Evolutionary conservation across 768 basidiomycete species (phyloP), one percentile per base, ranked within the genome.

Genomic region (Dacryopinax primogenitus): DNA sequence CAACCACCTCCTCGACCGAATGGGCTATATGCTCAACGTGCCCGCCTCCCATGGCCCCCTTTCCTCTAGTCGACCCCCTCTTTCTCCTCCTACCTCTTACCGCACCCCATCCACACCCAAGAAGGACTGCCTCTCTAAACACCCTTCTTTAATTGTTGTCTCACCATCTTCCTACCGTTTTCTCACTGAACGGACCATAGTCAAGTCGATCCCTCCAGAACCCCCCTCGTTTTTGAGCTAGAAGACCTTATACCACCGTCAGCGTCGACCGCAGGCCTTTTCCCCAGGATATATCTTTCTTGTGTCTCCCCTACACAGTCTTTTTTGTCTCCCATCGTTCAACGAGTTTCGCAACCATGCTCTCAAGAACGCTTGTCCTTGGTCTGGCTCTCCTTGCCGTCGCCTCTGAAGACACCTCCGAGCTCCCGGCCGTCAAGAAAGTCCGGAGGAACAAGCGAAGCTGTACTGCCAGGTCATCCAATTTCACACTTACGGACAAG

Each of bases 401-500:
- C 9, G 11, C 4, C 18, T 58, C 51, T 4, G 13, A 13, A 58
- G 51, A 11, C 26, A 9, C 45, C 23, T 13, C 23, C 9, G 51
- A 58, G 51, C 23, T 23, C 15, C 51, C 51, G 9, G 51, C 26
- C 32, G 26, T 26, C 26, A 23, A 30, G 26, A 58, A 58, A 30
- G 51, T 58, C 51, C 11, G 51, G 13, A 58, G 11, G 51, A 58
- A 11, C 51, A 58, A 58, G 51, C 51, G 51, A 4, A 30, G 32
- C 26, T 58, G 51, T 58, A 15, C 51, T 7, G 26, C 11, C 13
- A 58, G 51, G 26, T 58, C 51, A 28, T 28, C 51, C 26, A 13
- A 3, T 23, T 82, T 78, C 71, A 67, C 33, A 23, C 66, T 81
- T 33, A 62, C 74, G 21, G 78, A 81, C 67, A 71, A 75, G 47